These are phyloP conservation scores for Trifolium fragiferum DNA, from an alignment of 306 rosid species.

Conservation along the genomic window DNA sequence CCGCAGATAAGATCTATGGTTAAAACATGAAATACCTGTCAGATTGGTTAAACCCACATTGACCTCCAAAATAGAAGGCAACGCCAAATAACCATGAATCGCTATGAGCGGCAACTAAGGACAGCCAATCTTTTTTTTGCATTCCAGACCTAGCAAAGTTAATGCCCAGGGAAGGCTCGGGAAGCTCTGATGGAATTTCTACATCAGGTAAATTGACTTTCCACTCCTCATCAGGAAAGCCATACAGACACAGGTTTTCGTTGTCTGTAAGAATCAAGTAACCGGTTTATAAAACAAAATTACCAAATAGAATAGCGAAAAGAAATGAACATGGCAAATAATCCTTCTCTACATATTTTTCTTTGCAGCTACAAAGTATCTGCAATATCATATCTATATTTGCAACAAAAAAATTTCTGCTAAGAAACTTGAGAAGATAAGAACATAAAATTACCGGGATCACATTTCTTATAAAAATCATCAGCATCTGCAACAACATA, in stretches of 20 bases:
- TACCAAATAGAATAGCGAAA: conserved; percentile 32
- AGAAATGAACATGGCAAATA: too few species aligned
- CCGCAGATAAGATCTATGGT: conserved; percentile 10
- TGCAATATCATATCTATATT: too few species aligned
- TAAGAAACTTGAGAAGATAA: too few species aligned
- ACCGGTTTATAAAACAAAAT: conserved; percentile 33
- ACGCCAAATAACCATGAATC: conserved; percentile 94
- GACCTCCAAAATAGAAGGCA: conserved; percentile 83
- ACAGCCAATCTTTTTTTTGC: conserved; percentile 88
- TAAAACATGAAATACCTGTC: conserved; percentile 64
- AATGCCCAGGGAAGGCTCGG: conserved; percentile 92
- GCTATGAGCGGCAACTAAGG: conserved; percentile 88
- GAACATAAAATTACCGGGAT: too few species aligned
- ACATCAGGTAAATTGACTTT: conserved; percentile 96
- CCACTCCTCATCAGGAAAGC: conserved; percentile 89
- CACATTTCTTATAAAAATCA: conserved; percentile 81
- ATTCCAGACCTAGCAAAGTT: conserved; percentile 97
- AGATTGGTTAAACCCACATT: conserved; percentile 83
- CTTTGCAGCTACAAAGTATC: too few species aligned
- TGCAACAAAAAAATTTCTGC: too few species aligned
- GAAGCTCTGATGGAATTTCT: conserved; percentile 92
- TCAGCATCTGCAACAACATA: conserved; percentile 75
- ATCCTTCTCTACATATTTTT: too few species aligned
- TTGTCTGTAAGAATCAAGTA: conserved; percentile 65
- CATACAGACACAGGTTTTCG: conserved; percentile 87